Evolutionary conservation across 2,329 filamentous ascomycete genomes (phyloP), one percentile per base, ranked within the genome.

Genomic region (Epichloe glyceriae): DNA sequence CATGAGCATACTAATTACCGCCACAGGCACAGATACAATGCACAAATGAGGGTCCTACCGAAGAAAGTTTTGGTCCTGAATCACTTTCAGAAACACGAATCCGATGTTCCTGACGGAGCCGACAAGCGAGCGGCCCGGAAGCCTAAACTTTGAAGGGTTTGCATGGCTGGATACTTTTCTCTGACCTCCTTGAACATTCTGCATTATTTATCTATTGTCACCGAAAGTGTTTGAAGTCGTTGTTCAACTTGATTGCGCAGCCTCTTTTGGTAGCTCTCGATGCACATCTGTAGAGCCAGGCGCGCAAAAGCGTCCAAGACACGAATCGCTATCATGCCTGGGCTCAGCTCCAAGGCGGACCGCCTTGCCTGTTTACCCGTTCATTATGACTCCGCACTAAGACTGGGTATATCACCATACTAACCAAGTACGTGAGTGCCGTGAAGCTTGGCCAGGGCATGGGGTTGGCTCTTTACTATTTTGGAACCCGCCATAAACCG

Each of bases 51-150:
- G 30, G 30, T 40, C 11, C 15, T 30, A 10, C 30, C 8, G 42
- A 45, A 30, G n/a, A 45, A 19, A 15, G 7, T 22, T 22, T 17
- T 5, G 19, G 40, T 17, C 40, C 40, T 42, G 19, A 42, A 11
- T 22, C 17, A 42, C 11, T 5, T 20, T 42, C 5, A 17, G 40
- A 20, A 42, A 1, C 17, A 3, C 1, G 14, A 5, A n/a, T 22
- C 17, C 11, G 11, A 19, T 5, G 10, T 11, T n/a, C 5, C 30
- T n/a, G 30, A 17, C 10, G 22, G 47, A 42, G 30, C 39, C 39
- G 47, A 26, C 12, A 43, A 43, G 47, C 39, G 39, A 43, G 47
- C 47, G 39, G 47, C 30, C 47, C 46, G 46, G 26, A 42, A 48
- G 17, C 37, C 46, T 48, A 48, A 48, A 41, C 12, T 17, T 30